Base-by-base conservation (phyloP, 495 filamentous ascomycete genomes). In the Xylaria scruposa region DNA sequence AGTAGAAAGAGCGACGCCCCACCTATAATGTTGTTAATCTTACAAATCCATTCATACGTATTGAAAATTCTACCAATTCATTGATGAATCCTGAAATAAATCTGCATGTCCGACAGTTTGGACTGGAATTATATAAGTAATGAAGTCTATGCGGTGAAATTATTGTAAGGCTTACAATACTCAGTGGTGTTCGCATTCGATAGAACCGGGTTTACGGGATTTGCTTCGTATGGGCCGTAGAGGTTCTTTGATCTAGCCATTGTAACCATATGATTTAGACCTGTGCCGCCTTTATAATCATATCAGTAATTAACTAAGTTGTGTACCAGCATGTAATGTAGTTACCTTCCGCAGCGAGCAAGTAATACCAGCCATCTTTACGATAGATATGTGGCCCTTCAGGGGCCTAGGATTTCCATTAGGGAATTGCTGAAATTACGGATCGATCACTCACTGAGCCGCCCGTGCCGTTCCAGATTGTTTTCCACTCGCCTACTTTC, bases 361-460 rank as follows among this genome's bases (percentile, higher is more conserved):
- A 82, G 68, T 92, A 93, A 75, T 90, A 91, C 74, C 84, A 91
- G 1, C 81, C 85, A 68, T 89, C 89, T 42, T 88, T 89, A 38
- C 81, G 83, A 72, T 88, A 90, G 51, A 92, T 86, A 68, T 91
- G 91, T 1, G 91, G 90, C 7, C 90, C 90, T 78, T 92, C 90
- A 0, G 90, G 86, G 4, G 84, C 70, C 84, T 83, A 9, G 65
- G 75, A 8, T 26, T 77, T 76, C 17, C 0, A 31, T 73, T 56
- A 73, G 44, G 17, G 8, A 21, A 29, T 58, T 13, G 13, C 12
- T 13, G 46, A 2, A 5, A 64, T 26, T 0, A 13, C 12, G 24
- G 1, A 5, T 15, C 9, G 15, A 7, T 12, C 3, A 71, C 77
- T 73, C 54, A 78, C 79, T 40, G 75, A 69, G 1, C 83, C 83